Base-by-base conservation (phyloP, 352 stramenopile genomes). In the Phytophthora cajani region DNA sequence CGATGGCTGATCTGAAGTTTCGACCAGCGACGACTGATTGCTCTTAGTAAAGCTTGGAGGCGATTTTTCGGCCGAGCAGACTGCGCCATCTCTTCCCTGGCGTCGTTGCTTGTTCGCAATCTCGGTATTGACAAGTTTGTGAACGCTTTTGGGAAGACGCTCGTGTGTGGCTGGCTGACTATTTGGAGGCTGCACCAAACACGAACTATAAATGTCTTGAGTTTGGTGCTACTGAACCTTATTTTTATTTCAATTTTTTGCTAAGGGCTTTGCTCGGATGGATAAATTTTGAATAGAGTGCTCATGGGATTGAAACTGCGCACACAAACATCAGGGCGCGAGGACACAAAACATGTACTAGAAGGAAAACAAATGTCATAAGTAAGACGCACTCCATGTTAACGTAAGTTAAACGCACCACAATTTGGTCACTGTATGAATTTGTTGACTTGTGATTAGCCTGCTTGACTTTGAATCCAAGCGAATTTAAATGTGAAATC, bases 1-100 rank as follows among this genome's bases (percentile, higher is more conserved):
- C 40, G 42, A 10, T 72, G 56, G n/a, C 57, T 62, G 8, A 72
- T 42, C 56, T 72, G 64, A 27, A 58, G 50, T 25, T 58, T 58
- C 2, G 52, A 58, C 52, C 52, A 52, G 46, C 46, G 19, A 14
- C 14, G 46, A 19, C n/a, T 19, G 19, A 52, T 27, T 27, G 46
- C 46, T 52, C 17, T 27, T 9, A 52, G n/a, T 8, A 25, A 58
- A 42, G 14, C 30, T 27, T 17, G 23, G 27, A 52, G 10, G 0
- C 46, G 44, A 51, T 10, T 12, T 49, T 7, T 49, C 19, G 42
- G 16, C 17, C 42, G 1, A 7, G 11, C 25, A 7, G 44, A 16
- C n/a, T 4, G n/a, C 10, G 9, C 1, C 46, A 52, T 49, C 27
- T 30, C 14, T 6, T 19, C 40, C 16, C 14, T 17, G 42, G 42